phyloP scores from a whole-genome alignment of 2,329 filamentous ascomycete genomes.

The Penicillium sp. region DNA sequence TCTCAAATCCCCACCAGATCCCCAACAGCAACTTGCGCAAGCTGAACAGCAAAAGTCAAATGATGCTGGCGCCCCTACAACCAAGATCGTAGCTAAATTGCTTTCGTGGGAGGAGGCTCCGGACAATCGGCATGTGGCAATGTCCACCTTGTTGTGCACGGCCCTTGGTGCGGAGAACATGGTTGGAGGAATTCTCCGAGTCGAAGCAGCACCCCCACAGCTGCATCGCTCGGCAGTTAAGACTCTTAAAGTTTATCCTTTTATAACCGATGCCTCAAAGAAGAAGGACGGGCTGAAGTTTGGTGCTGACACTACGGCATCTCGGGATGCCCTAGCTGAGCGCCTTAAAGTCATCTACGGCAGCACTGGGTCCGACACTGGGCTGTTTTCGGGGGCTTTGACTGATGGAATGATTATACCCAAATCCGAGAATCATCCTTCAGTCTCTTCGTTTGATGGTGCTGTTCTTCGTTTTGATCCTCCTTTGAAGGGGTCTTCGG shows the following conservation, averaged over 20 bases:
- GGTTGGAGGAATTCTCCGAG: conserved; percentile 81
- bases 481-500: conserved; percentile 39
- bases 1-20: conserved; percentile 68
- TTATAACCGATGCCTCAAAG: conserved; percentile 59
- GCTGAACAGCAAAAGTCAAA: conserved; percentile 59
- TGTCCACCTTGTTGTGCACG: conserved; percentile 75
- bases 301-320: conserved; percentile 80
- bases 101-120: conserved; percentile 82
- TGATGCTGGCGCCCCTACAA: conserved; percentile 57
- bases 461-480: conserved; percentile 79
- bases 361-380: conserved; percentile 54
- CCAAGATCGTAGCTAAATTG: conserved; percentile 74
- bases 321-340: conserved; percentile 72
- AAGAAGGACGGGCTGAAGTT: conserved; percentile 72
- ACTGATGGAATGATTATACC: conserved; percentile 84
- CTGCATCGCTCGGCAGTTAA: conserved; percentile 66
- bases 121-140: conserved; percentile 72
- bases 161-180: conserved; percentile 70
- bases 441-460: conserved; percentile 70
- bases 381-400: conserved; percentile 76
- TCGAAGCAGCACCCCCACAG: conserved; percentile 77
- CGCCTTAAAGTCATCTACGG: conserved; percentile 72
- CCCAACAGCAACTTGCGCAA: conserved; percentile 66
- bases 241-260: conserved; percentile 77
- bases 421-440: conserved; percentile 56